Evolutionary conservation across 192 early-diverging fungal genomes (phyloP).

Genomic region (Coemansia sp.): DNA sequence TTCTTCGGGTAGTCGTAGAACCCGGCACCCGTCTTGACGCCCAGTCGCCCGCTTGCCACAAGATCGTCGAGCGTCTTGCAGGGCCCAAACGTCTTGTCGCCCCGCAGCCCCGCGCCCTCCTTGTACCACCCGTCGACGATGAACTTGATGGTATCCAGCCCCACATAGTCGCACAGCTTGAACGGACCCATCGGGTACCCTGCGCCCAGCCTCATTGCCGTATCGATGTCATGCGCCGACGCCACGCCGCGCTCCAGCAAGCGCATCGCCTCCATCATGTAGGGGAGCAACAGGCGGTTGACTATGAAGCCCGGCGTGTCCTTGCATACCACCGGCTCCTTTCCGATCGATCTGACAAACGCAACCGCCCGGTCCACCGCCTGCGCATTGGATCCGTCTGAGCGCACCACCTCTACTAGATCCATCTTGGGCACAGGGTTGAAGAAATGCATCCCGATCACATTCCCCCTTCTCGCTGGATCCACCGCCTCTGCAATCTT

Average conservation of each 20-base stretch:
- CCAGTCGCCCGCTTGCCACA: conserved; percentile 71
- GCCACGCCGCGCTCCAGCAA: conserved; percentile 90
- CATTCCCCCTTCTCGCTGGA: conserved; percentile 55
- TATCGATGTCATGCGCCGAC: conserved; percentile 81
- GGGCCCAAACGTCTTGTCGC: conserved; percentile 71
- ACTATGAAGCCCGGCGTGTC: conserved; percentile 98
- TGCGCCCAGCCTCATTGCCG: conserved; percentile 96
- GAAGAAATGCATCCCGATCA: conserved; percentile 95
- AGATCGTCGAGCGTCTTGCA: conserved; percentile 70
- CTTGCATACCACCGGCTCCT: conserved; percentile 90
- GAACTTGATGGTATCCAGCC: conserved; percentile 94
- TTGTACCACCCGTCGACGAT: conserved; percentile 94
- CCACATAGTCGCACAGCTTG: conserved; percentile 63
- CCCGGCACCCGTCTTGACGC: conserved; percentile 84
- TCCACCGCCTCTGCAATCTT: conserved; percentile 73
- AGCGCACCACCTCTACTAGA: conserved; percentile 90
- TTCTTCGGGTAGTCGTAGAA: conserved; percentile 74
- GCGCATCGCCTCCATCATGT: conserved; percentile 94
- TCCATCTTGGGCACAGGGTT: conserved; percentile 99
- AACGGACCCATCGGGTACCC: conserved; percentile 95
- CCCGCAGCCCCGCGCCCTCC: conserved; percentile 74
- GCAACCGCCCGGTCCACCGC: conserved; percentile 66
- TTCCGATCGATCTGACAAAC: conserved; percentile 76
- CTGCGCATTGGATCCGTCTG: conserved; percentile 59
- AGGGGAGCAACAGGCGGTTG: conserved; percentile 94